Evolutionary conservation across 768 basidiomycete species (phyloP).

Genomic region (Ephemerocybe angulata): DNA sequence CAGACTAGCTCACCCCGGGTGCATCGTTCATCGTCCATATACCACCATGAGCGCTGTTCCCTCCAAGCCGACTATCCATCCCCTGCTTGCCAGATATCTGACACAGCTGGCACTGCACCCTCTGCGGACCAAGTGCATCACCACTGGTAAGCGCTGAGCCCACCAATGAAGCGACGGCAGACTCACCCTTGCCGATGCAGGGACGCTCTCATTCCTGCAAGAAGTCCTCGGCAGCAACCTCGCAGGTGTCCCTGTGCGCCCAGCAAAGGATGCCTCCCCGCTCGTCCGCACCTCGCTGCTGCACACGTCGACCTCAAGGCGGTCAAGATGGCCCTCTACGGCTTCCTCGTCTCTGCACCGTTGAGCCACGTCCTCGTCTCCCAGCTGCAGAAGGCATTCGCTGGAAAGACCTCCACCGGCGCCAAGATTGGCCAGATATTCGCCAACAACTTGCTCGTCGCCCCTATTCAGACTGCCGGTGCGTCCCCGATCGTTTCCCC

Average conservation of each 20-base stretch:
- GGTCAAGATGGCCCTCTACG: constrained; percentile 80
- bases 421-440: constrained; percentile 71
- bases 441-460: constrained; percentile 70
- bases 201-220: constrained; percentile 62
- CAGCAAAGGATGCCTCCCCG: constrained; percentile 52
- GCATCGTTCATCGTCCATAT: too few species aligned
- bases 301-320: constrained; percentile 67
- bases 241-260: constrained; percentile 55
- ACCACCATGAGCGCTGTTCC: too few species aligned
- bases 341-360: constrained; percentile 81
- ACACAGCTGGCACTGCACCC: constrained; percentile 64
- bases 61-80: too few species aligned
- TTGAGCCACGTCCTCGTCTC: constrained; percentile 73
- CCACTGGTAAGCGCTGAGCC: constrained; percentile 49
- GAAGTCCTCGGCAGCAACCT: constrained; percentile 76
- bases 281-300: constrained; percentile 50
- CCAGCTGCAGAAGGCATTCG: constrained; percentile 69
- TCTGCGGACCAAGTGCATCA: constrained; percentile 76
- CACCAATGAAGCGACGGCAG: background rate
- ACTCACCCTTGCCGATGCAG: constrained; percentile 24
- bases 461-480: constrained; percentile 74
- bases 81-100: constrained; percentile 69
- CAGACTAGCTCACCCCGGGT: too few species aligned
- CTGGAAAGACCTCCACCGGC: constrained; percentile 61
- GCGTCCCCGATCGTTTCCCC: constrained; percentile 18